Evolutionary conservation across 1,284 basidiomycete genomes (phyloP), one percentile per base, ranked within the genome.

Genomic region (Trametes versicolor): DNA sequence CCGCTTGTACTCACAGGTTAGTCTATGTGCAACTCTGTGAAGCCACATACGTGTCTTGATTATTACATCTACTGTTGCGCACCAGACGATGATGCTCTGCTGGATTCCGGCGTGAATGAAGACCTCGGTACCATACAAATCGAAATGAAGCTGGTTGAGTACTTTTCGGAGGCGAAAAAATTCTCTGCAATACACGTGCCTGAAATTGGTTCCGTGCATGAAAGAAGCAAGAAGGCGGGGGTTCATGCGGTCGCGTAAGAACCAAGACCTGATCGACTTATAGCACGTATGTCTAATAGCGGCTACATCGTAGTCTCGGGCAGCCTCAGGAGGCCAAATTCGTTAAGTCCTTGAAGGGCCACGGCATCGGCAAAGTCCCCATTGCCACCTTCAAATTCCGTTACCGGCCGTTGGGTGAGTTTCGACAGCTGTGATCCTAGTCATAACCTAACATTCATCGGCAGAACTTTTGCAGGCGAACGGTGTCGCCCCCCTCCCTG

Each of bases 1-100:
- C 51, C 52, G 0, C 29, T 65, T 32, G 39, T 62, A 4, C 29
- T 62, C 12, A 62, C 64, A 8, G 64, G 64, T 65, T 29, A 36
- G 50, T 37, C 25, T 4, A 7, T 2, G 17, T 49, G 5, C n/a
- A n/a, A n/a, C n/a, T n/a, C n/a, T n/a, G n/a, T n/a, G n/a, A n/a
- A n/a, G n/a, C n/a, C n/a, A n/a, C n/a, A n/a, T n/a, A n/a, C n/a
- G n/a, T n/a, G n/a, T n/a, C n/a, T n/a, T n/a, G n/a, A n/a, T n/a
- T n/a, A n/a, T n/a, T n/a, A n/a, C n/a, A n/a, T n/a, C n/a, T n/a
- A n/a, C n/a, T n/a, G n/a, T n/a, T n/a, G n/a, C 15, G n/a, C 45
- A 5, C 15, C 19, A 49, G 48, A 49, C n/a, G 48, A 49, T 29
- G 48, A 49, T 7, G 9, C 9, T 2, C 27, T 29, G 23, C 15